A percentile compares a stretch with the other conserved stretches of the same genome.
Evolutionary conservation across 805 yeast genomes (phyloP).

Genomic region (Zygotorulaspora florentina): DNA sequence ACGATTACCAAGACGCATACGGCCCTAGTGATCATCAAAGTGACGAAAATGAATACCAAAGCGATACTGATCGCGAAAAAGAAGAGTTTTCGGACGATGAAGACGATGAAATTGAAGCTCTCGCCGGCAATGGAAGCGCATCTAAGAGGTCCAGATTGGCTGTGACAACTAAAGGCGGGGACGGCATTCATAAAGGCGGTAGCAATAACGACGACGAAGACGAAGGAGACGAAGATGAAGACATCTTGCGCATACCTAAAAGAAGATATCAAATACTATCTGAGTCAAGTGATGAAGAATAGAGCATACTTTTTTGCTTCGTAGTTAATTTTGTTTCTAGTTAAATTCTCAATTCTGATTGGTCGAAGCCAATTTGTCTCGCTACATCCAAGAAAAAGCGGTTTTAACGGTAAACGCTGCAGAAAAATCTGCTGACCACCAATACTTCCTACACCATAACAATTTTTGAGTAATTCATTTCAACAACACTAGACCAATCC

Average conservation of each 20-base stretch:
- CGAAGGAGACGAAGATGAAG: conserved; percentile 3
- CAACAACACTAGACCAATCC: background rate
- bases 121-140: background rate
- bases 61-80: conserved; percentile 1
- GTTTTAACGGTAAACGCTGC: background rate
- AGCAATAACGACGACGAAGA: conserved; percentile 6
- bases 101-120: conserved; percentile 32
- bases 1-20: background rate
- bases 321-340: background rate
- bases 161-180: background rate
- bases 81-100: conserved; percentile 2
- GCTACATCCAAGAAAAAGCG: background rate
- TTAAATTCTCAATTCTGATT: conserved; percentile 10
- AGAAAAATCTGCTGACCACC: background rate
- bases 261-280: conserved; percentile 23
- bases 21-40: conserved; percentile 2
- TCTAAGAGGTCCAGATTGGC: background rate
- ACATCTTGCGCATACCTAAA: conserved; percentile 9
- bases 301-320: background rate
- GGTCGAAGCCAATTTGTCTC: background rate
- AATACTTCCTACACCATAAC: background rate
- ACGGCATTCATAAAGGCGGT: background rate
- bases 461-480: background rate
- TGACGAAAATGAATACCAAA: conserved; percentile 4
- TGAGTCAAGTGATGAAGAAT: conserved; percentile 30